These are phyloP conservation scores for Flaveria sonorensis DNA, from an alignment of 129 eudicot genomes.

Conservation along the genomic window DNA sequence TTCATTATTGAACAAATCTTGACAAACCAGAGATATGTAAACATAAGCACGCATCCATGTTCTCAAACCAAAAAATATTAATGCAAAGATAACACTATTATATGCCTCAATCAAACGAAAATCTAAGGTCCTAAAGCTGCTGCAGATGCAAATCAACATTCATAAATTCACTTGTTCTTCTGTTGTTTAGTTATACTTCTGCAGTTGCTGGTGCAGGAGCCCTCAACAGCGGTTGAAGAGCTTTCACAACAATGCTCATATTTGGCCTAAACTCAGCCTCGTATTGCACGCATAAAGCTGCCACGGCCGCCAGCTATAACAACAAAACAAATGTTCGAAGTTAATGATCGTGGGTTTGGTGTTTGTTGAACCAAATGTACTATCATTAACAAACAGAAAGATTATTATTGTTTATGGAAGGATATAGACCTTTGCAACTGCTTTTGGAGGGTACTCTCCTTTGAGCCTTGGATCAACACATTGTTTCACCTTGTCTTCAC, in stretches of 20 bases:
- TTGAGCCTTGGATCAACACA: conserved; percentile 90
- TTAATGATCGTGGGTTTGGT: background rate
- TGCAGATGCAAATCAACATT: conserved; percentile 24
- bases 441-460: conserved; percentile 81
- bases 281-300: conserved; percentile 82
- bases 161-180: background rate
- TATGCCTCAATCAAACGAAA: conserved; percentile 34
- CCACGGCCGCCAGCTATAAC: conserved; percentile 76
- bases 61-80: conserved; percentile 34
- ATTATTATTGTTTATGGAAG: background rate
- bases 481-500: conserved; percentile 92
- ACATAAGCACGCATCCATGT: background rate
- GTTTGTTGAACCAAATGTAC: background rate
- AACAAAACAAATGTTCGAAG: conserved; percentile 13
- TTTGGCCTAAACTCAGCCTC: conserved; percentile 83
- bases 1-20: conserved; percentile 33
- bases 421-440: conserved; percentile 77
- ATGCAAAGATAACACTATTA: conserved; percentile 19
- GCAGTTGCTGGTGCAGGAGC: conserved; percentile 54
- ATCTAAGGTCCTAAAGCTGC: conserved; percentile 25
- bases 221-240: conserved; percentile 77
- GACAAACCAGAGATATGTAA: conserved; percentile 36
- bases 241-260: conserved; percentile 86
- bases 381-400: background rate
- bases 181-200: conserved; percentile 40